Conservation (phyloP, 176 grass and related monocot species). For the Avena atlantica region DNA sequence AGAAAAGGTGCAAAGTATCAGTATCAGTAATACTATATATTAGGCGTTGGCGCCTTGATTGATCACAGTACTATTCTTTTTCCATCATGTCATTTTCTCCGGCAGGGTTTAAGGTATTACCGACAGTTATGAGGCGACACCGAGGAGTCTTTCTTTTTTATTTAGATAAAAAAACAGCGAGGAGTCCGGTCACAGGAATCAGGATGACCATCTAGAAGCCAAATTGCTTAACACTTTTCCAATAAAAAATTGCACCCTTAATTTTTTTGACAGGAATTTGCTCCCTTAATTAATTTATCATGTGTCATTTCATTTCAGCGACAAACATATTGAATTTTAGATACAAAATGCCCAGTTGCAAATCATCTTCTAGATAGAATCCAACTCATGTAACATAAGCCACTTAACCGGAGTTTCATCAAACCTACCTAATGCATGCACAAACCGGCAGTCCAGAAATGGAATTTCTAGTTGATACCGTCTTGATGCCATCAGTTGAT, state of each 20-base stretch:
- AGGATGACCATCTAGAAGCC: neutral
- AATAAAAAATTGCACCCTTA: neutral
- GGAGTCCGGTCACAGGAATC: neutral
- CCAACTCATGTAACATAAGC: neutral
- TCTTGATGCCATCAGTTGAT: neutral
- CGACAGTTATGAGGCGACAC: conserved; percentile 40
- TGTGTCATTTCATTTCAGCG: neutral
- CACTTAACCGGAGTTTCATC: neutral
- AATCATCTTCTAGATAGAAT: neutral
- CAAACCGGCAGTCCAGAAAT: neutral
- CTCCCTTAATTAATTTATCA: neutral
- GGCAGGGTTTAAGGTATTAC: neutral
- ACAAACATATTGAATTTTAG: neutral
- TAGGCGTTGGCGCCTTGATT: neutral
- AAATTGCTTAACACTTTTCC: neutral
- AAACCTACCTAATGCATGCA: neutral
- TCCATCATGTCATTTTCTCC: conserved; percentile 36
- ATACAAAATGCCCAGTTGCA: neutral
- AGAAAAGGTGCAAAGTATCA: neutral
- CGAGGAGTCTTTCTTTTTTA: conserved; percentile 1
- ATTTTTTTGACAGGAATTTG: neutral
- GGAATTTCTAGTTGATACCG: neutral
- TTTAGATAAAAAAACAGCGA: neutral
- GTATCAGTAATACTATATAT: conserved; percentile 34
- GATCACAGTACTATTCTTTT: neutral